phyloP scores from a whole-genome alignment of 805 yeast genomes.

The Suhomyces kilbournensis region DNA sequence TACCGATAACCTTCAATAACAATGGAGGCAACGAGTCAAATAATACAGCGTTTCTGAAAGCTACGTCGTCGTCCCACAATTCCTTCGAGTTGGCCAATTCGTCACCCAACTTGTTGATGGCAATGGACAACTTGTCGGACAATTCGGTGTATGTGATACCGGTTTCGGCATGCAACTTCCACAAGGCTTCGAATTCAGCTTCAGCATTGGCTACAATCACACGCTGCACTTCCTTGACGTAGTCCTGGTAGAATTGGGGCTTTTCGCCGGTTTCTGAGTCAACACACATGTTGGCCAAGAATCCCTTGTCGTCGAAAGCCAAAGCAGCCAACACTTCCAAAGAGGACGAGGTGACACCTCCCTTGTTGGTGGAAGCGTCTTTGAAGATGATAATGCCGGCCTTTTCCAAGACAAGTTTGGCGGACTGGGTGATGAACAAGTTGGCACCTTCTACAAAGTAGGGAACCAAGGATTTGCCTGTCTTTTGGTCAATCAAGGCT shows the following conservation, averaged over 20 bases:
- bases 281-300: constrained; percentile 76
- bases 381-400: constrained; percentile 88
- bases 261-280: constrained; percentile 48
- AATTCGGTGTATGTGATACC: constrained; percentile 63
- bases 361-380: constrained; percentile 96
- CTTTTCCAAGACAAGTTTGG: constrained; percentile 78
- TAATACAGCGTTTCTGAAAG: constrained; percentile 74
- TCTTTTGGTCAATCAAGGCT: constrained; percentile 64
- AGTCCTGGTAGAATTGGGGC: constrained; percentile 76
- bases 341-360: constrained; percentile 97
- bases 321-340: constrained; percentile 93
- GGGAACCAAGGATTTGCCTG: constrained; percentile 76
- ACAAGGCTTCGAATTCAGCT: constrained; percentile 80
- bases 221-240: constrained; percentile 79
- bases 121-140: constrained; percentile 78
- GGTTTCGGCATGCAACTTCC: constrained; percentile 68
- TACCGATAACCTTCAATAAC: constrained; percentile 63
- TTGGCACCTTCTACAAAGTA: constrained; percentile 97
- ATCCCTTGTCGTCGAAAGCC: constrained; percentile 81
- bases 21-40: constrained; percentile 74
- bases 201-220: constrained; percentile 76
- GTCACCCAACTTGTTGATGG: constrained; percentile 82
- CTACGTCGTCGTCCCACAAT: constrained; percentile 77
- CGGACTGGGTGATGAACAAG: constrained; percentile 90
- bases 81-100: constrained; percentile 78